Evolutionary conservation across 495 filamentous ascomycete species (phyloP), one percentile per base, ranked within the genome.

Genomic region (Halenospora varia): DNA sequence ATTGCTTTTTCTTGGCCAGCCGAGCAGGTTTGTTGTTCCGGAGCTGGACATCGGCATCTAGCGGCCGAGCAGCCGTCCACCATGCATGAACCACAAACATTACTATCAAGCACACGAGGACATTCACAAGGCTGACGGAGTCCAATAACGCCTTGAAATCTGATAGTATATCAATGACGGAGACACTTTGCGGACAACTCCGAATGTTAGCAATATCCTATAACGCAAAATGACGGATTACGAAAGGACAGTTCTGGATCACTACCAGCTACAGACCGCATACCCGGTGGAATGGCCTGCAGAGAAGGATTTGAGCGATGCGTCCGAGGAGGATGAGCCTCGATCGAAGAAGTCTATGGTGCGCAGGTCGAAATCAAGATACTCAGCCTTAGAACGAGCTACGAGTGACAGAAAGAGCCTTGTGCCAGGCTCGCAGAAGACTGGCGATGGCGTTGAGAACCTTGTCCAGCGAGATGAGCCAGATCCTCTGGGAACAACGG

Each of bases 281-380:
- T 93, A 82, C 67, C 95, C 92, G 15, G 77, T 83, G n/a, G 76
- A 86, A 71, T 97, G 92, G 92, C 92, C 95, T 0, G 76, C 83
- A 18, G 87, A 92, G 64, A 86, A 92, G 64, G 85, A 92, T 61
- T 77, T 84, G 35, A 82, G 78, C 63, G 88, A 92, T 70, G 75
- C 73, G 19, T 85, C 82, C 0, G 84, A 87, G 56, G 85, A 86
- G 45, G 75, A 73, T 8, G 60, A 68, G 62, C 73, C 75, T 51
- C 73, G 76, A 48, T 68, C 74, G 53, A 74, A 71, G 51, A 71
- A 72, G 53, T 3, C 39, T 8, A 42, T 11, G 55, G 61, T 77
- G 13, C 81, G 84, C 44, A 76, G 81, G 53, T 85, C 85, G 55
- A 89, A 86, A 66, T 92, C 88, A 15, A 81, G 88, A 68, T 96